Base-by-base conservation (phyloP, 148 eudicot species). In the Chenopodium quinoa region DNA sequence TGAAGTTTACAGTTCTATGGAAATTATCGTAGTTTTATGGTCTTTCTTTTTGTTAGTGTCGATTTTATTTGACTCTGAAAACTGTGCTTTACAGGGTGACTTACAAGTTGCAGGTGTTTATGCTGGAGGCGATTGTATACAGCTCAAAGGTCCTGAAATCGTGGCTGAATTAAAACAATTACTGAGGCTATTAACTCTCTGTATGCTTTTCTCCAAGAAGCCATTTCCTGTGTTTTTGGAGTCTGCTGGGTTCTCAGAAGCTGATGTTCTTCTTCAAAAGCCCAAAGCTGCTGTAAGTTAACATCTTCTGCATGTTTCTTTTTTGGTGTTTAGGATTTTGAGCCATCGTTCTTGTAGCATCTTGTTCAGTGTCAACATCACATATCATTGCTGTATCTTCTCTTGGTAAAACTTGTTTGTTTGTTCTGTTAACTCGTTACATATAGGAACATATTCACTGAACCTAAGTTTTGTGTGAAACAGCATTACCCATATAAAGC, bases 221-320 rank as follows among this genome's bases (percentile, higher is more conserved):
- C 96, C 98, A 40, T 95, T 93, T 87, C 96, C 94, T 25, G 92
- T 93, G 56, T 95, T 95, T 86, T 90, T 95, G 84, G 96, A 92
- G 81, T 79, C 93, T 88, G 93, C 97, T 69, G 97, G 96, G 54
- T 92, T 82, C 80, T 86, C 94, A 74, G 90, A 87, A 62, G 88
- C 82, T 67, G 94, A 92, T 88, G 97, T 95, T 82, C 93, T 95
- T 77, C 93, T 95, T 78, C 97, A 93, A 84, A 89, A 95, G 90
- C 97, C 97, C 78, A 95, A 95, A 87, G 98, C 98, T 79, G 98
- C 92, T 89, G 98, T 95, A 89, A 84, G 91, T 78, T 34, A 50
- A 56, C 44, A 67, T 7, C 60, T 75, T 74, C n/a, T 75, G 56
- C 40, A 27, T 31, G 44, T 40, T 5, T 62, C 58, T n/a, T 17